Evolutionary conservation across 2,329 filamentous ascomycete genomes (phyloP).

Genomic region (Penicillium concentricum): DNA sequence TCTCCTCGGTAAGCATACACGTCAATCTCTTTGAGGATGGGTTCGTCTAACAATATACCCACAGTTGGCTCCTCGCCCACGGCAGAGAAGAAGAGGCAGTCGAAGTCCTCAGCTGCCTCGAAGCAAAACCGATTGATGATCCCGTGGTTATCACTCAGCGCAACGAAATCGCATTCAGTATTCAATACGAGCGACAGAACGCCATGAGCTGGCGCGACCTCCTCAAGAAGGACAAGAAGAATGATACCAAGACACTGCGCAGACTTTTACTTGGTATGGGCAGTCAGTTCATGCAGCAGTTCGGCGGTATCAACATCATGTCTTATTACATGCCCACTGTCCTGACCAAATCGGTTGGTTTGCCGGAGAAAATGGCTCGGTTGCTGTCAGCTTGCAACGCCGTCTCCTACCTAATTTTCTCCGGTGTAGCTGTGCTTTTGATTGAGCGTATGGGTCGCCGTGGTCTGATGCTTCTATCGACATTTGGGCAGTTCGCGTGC

Average conservation of each 20-base stretch:
- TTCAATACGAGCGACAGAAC: conserved; percentile 51
- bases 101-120: conserved; percentile 4
- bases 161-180: conserved; percentile 49
- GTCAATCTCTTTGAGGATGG: too few species aligned
- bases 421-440: conserved; percentile 43
- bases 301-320: conserved; percentile 22
- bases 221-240: conserved; percentile 7
- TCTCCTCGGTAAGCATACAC: conserved; percentile 28
- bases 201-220: conserved; percentile 44
- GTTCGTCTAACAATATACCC: not conserved
- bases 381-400: conserved; percentile 49
- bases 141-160: conserved; percentile 45
- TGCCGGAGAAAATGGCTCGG: conserved; percentile 38
- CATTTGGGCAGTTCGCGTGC: conserved; percentile 51
- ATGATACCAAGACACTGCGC: conserved; percentile 20
- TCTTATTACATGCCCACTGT: conserved; percentile 34
- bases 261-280: conserved; percentile 15
- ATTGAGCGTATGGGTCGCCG: conserved; percentile 52
- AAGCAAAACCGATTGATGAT: conserved; percentile 36
- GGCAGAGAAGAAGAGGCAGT: conserved; percentile 5
- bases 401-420: conserved; percentile 48
- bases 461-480: conserved; percentile 50
- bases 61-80: conserved; percentile 38
- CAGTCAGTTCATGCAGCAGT: conserved; percentile 20
- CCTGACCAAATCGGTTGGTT: conserved; percentile 44